Conservation (phyloP, 768 basidiomycete species). For the Agrocybe praecox region DNA sequence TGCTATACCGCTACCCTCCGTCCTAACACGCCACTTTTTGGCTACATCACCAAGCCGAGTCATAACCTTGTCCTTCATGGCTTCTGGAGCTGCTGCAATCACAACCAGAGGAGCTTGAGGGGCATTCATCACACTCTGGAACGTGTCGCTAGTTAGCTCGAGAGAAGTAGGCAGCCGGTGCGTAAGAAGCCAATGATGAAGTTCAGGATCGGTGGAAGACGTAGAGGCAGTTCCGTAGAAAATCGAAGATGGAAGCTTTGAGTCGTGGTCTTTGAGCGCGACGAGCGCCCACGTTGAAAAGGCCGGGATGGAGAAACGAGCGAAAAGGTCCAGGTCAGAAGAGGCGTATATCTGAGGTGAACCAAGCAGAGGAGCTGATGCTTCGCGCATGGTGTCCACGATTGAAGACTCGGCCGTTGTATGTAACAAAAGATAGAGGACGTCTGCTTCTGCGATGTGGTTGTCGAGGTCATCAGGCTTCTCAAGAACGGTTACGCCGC, state of each 20-base stretch:
- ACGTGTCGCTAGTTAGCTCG: slow-evolving; percentile 79
- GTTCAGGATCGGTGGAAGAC: slow-evolving; percentile 26
- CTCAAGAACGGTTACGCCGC: slow-evolving; percentile 30
- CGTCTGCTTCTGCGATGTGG: slow-evolving; percentile 35
- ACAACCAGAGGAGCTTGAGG: slow-evolving; percentile 77
- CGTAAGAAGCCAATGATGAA: slow-evolving; percentile 59
- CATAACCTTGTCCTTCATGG: slow-evolving; percentile 41
- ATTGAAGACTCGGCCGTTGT: slow-evolving; percentile 42
- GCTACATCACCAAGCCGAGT: slow-evolving; percentile 54
- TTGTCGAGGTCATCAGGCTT: slow-evolving; percentile 27
- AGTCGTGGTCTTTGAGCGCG: slow-evolving; percentile 64
- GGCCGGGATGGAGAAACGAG: slow-evolving; percentile 37
- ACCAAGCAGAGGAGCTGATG: slow-evolving; percentile 46
- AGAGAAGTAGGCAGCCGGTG: slow-evolving; percentile 74
- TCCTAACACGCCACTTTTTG: slow-evolving; percentile 58
- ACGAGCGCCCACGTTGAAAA: slow-evolving; percentile 63
- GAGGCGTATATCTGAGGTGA: slow-evolving; percentile 47
- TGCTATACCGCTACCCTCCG: slow-evolving; percentile 39
- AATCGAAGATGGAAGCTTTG: slow-evolving; percentile 43
- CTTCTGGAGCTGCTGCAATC: slow-evolving; percentile 50
- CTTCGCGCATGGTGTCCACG: slow-evolving; percentile 36
- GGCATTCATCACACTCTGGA: slow-evolving; percentile 86
- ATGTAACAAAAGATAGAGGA: slow-evolving; percentile 56
- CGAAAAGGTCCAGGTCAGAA: slow-evolving; percentile 35
- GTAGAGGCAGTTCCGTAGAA: slow-evolving; percentile 34